Conservation (phyloP, 176 grass and related monocot species). For the Carex scoparia region DNA sequence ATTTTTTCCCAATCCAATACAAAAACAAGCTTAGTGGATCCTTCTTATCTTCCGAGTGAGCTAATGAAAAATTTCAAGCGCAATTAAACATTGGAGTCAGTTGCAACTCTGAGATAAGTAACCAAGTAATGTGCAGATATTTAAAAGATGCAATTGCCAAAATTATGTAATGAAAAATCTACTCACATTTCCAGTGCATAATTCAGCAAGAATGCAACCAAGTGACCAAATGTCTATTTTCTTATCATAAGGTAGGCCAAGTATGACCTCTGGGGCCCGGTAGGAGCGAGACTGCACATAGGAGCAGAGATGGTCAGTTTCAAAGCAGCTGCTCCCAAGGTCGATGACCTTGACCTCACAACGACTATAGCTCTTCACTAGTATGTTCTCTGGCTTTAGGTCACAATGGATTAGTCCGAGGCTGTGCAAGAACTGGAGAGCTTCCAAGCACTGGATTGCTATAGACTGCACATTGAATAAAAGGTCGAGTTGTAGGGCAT, state of each 20-base stretch:
- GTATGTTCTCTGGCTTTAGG: conserved; percentile 97
- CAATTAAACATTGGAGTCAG: not conserved
- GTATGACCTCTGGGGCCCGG: conserved; percentile 95
- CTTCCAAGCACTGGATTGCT: conserved; percentile 95
- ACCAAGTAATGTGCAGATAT: not conserved
- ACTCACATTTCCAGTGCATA: conserved; percentile 99
- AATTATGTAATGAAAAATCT: not conserved
- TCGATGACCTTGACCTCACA: conserved; percentile 99
- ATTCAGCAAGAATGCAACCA: conserved; percentile 96
- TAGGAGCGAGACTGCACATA: conserved; percentile 97
- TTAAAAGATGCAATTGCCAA: not conserved
- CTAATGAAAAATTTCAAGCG: not conserved
- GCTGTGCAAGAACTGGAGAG: conserved; percentile 87
- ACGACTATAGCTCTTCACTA: conserved; percentile 98
- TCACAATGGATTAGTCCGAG: conserved; percentile 99
- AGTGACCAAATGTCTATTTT: conserved; percentile 99
- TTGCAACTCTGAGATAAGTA: not conserved
- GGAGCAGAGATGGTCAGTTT: conserved; percentile 91
- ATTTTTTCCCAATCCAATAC: not conserved
- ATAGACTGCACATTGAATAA: conserved; percentile 60
- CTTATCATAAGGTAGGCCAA: conserved; percentile 92
- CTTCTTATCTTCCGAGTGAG: not conserved
- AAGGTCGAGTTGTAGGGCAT: not conserved
- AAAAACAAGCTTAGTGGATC: not conserved
- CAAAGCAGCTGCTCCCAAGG: conserved; percentile 98